Evolutionary conservation across 2,329 filamentous ascomycete species (phyloP).

Genomic region (Penicillium sp.): DNA sequence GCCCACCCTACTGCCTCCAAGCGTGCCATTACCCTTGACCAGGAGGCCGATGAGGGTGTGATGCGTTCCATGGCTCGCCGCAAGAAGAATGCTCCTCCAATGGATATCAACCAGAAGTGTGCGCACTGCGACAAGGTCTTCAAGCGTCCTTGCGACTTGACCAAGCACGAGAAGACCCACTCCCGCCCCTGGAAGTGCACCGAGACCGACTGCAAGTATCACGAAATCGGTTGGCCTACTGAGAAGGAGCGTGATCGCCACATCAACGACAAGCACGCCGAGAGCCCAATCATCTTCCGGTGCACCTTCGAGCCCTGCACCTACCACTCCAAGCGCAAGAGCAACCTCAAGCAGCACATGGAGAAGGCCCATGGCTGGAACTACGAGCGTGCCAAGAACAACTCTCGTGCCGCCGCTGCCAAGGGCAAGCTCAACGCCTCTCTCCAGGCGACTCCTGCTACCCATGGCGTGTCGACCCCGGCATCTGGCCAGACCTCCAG

Average conservation of each 20-base stretch:
- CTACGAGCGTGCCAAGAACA: conserved; percentile 92
- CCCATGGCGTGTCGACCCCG: conserved; percentile 65
- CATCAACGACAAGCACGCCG: conserved; percentile 92
- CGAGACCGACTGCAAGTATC: conserved; percentile 81
- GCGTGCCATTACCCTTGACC: conserved; percentile 49
- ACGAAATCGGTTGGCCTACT: conserved; percentile 87
- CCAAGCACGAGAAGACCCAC: conserved; percentile 98
- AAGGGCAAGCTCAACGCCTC: conserved; percentile 43
- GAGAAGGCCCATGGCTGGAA: conserved; percentile 91
- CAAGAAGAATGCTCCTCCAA: conserved; percentile 87
- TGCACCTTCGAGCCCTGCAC: conserved; percentile 82
- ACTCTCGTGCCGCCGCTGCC: conserved; percentile 63
- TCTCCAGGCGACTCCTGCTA: conserved; percentile 57
- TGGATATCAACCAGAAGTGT: conserved; percentile 81
- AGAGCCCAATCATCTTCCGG: conserved; percentile 75
- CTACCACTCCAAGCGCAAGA: conserved; percentile 93
- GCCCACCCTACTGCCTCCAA: conserved; percentile 49
- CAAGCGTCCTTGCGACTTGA: conserved; percentile 94
- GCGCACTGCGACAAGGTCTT: conserved; percentile 88
- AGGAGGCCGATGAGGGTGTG: conserved; percentile 76
- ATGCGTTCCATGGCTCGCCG: conserved; percentile 92
- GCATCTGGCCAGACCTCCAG: conserved; percentile 58
- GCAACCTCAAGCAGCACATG: conserved; percentile 98
- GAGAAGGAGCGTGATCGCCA: conserved; percentile 98
- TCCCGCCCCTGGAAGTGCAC: conserved; percentile 95